phyloP scores from a whole-genome alignment of 1,284 basidiomycete species.

The Trichosporon inkin region DNA sequence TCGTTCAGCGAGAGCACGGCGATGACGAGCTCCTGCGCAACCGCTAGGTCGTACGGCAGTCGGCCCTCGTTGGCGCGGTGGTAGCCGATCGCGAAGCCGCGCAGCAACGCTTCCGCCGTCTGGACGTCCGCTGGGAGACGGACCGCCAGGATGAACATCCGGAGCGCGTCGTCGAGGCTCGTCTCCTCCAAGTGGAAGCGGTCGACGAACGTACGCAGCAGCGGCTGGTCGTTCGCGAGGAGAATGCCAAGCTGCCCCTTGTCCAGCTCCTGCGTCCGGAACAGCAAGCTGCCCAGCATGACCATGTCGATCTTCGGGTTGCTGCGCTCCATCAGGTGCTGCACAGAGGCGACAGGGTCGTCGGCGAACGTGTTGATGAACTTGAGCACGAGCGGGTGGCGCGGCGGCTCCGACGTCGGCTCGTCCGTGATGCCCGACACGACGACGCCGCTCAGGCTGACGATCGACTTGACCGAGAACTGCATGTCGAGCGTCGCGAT shows the following conservation, averaged over 20 bases:
- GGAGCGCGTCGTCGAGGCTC: constrained; percentile 80
- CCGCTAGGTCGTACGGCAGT: constrained; percentile 71
- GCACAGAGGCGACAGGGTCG: constrained; percentile 68
- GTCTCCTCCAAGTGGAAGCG: constrained; percentile 78
- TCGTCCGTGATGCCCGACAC: constrained; percentile 38
- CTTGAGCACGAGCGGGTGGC: constrained; percentile 61
- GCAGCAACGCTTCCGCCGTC: constrained; percentile 59
- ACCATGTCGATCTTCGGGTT: constrained; percentile 59
- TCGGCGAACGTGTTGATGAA: constrained; percentile 71
- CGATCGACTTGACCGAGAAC: constrained; percentile 82
- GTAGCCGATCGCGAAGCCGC: constrained; percentile 79
- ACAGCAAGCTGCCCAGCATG: constrained; percentile 73
- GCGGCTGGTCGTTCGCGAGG: constrained; percentile 66
- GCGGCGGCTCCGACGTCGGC: constrained; percentile 34
- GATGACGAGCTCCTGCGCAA: constrained; percentile 71
- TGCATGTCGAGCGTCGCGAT: constrained; percentile 71
- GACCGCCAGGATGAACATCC: constrained; percentile 79
- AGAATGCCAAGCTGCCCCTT: constrained; percentile 76
- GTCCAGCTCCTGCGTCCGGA: constrained; percentile 79
- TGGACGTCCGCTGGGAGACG: constrained; percentile 59
- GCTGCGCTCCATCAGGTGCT: constrained; percentile 57
- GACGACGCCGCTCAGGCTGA: constrained; percentile 61
- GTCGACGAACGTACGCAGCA: constrained; percentile 78
- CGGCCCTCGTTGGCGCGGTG: constrained; percentile 76
- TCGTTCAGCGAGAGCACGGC: constrained; percentile 67